Evolutionary conservation across 2,329 filamentous ascomycete species (phyloP).

Genomic region (Talaromyces funiculosus): DNA sequence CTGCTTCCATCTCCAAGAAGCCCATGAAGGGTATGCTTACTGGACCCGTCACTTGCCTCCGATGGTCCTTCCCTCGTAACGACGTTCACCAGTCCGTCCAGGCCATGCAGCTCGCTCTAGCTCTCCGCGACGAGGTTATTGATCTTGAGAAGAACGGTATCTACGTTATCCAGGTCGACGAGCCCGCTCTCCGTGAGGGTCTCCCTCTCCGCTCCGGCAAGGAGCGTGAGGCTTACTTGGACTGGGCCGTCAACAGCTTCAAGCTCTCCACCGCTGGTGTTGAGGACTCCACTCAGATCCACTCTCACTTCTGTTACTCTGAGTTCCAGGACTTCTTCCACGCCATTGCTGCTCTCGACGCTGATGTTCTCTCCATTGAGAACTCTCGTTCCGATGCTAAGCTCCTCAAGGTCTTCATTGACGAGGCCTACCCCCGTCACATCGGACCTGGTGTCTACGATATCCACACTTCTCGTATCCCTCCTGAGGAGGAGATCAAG

Average conservation of each 20-base stretch:
- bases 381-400: constrained; percentile 99
- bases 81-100: constrained; percentile 99
- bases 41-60: constrained; percentile 95
- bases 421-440: constrained; percentile 94
- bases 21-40: constrained; percentile 99
- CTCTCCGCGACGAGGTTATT: constrained; percentile 95
- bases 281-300: constrained; percentile 93
- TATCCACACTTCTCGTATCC: constrained; percentile 98
- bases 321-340: constrained; percentile 99
- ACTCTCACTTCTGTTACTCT: constrained; percentile 99
- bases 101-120: constrained; percentile 96
- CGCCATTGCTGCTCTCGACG: constrained; percentile 95
- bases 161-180: constrained; percentile 97
- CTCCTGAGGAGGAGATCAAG: constrained; percentile 96
- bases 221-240: constrained; percentile 94
- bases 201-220: constrained; percentile 89
- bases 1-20: constrained; percentile 91
- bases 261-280: constrained; percentile 91
- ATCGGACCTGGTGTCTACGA: constrained; percentile 99
- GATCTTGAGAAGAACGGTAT: constrained; percentile 96
- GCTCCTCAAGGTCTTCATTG: constrained; percentile 96
- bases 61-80: constrained; percentile 99
- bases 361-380: constrained; percentile 97
- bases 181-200: constrained; percentile 98
- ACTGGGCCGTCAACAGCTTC: constrained; percentile 98